A percentile compares a stretch with the other conserved stretches of the same genome.
Evolutionary conservation across 306 rosid genomes (phyloP).

Genomic region (Vigna angularis): DNA sequence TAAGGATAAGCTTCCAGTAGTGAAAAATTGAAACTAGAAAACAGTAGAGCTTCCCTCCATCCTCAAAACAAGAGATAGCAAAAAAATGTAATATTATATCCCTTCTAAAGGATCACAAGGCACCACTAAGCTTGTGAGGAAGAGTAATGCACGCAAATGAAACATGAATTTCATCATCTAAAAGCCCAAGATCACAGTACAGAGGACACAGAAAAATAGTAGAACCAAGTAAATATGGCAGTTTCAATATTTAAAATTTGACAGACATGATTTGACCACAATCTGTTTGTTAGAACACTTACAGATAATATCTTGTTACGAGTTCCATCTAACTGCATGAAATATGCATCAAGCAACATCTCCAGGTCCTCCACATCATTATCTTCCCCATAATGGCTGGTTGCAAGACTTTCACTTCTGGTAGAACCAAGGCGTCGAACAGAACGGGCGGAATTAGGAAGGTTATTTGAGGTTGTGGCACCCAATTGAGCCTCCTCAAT

Average conservation of each 20-base stretch:
- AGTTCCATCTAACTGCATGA: conserved; percentile 97
- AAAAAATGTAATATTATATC: conserved; percentile 17
- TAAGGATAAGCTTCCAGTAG: conserved; percentile 1
- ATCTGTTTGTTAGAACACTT: conserved; percentile 49
- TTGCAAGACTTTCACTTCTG: conserved; percentile 74
- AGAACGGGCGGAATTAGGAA: conserved; percentile 44
- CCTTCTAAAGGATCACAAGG: conserved; percentile 1
- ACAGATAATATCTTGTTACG: conserved; percentile 98
- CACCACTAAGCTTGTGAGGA: not conserved
- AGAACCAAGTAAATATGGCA: conserved; percentile 16
- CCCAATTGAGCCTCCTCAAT: conserved; percentile 69
- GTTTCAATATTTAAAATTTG: conserved; percentile 24
- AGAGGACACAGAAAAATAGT: not conserved
- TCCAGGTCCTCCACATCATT: conserved; percentile 93
- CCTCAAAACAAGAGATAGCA: conserved; percentile 25
- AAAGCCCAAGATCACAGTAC: not conserved
- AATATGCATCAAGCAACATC: conserved; percentile 99
- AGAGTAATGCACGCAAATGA: not conserved
- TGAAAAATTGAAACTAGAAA: conserved; percentile 10
- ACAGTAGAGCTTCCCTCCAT: conserved; percentile 8
- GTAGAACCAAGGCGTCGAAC: conserved; percentile 68
- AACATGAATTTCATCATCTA: not conserved
- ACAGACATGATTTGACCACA: conserved; percentile 10
- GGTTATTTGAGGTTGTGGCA: conserved; percentile 56
- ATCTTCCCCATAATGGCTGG: conserved; percentile 66